Evolutionary conservation across 176 grass and related monocot species (phyloP), one percentile per base, ranked within the genome.

Genomic region (Aegilops bicornis): DNA sequence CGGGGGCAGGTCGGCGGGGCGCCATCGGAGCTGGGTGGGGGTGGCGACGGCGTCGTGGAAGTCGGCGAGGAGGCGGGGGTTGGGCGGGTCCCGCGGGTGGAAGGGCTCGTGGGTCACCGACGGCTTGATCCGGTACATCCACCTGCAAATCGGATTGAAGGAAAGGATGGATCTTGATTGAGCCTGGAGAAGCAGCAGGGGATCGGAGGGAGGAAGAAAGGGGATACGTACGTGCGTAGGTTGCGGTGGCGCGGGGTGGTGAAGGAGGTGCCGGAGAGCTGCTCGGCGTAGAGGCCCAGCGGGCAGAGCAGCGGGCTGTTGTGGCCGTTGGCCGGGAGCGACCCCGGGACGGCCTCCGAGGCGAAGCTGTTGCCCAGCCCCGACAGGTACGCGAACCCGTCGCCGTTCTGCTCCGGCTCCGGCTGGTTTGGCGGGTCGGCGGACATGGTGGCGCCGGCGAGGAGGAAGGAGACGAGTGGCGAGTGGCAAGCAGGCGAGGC

Each of bases 241-340:
- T 98, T 98, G 69, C 80, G 82, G 69, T 87, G 85, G 79, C 96
- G 90, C 37, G 96, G 96, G 64, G 88, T 84, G 56, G 93, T 98
- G 90, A 98, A 98, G 84, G 96, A 90, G 64, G 96, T 92, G 86
- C 96, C 96, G 71, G 96, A 98, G 70, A 98, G 91, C 90, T 98
- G 96, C 91, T 98, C 96, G 82, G 93, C 96, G 93, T 98, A 98
- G 96, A 98, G 96, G 2, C 91, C 90, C 8, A 86, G 82, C 37
- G 96, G 91, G 86, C 96, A 98, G 59, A 75, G 14, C 39, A 95
- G 90, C 45, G 96, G 93, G 84, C 74, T 98, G 91, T 98, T 98
- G 50, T 95, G 96, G 9, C 86, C 87, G 56, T 59, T 22, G 45
- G 76, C 91, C 3, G 84, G 86, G 73, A 95, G 70, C 16, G 91